phyloP scores from a whole-genome alignment of 345 rosid species.

The Erysimum cheiranthoides region DNA sequence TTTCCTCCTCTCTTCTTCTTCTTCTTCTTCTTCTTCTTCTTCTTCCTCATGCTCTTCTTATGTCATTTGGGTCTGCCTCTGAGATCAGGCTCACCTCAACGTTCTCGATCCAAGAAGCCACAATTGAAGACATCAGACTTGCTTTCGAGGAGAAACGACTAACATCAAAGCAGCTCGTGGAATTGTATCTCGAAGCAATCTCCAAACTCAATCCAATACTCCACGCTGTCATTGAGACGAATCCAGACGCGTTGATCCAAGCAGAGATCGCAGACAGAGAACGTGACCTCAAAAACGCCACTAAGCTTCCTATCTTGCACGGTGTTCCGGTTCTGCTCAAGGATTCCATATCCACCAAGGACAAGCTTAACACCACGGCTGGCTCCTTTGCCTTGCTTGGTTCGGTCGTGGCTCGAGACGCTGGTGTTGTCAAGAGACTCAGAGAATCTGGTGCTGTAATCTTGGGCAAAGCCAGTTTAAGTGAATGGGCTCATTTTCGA shows the following conservation, averaged over 20 bases:
- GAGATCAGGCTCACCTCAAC: background rate
- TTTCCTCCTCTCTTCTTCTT: background rate
- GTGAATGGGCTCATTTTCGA: constrained; percentile 68
- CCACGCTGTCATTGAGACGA: constrained; percentile 65
- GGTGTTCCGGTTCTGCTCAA: constrained; percentile 75
- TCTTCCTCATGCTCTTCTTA: background rate
- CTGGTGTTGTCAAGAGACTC: constrained; percentile 65
- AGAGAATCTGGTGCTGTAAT: constrained; percentile 69
- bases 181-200: constrained; percentile 60
- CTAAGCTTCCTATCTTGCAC: constrained; percentile 48
- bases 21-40: background rate
- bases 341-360: constrained; percentile 70
- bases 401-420: constrained; percentile 65
- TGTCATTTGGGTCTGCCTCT: background rate
- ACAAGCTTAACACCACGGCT: constrained; percentile 73
- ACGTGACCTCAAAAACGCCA: constrained; percentile 37
- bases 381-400: constrained; percentile 72
- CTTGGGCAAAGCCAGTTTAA: constrained; percentile 79
- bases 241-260: constrained; percentile 65
- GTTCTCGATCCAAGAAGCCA: constrained; percentile 57
- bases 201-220: constrained; percentile 56
- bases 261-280: constrained; percentile 69
- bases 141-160: constrained; percentile 58
- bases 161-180: constrained; percentile 64
- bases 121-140: constrained; percentile 49